A percentile compares a stretch with the other conserved stretches of the same genome.
Evolutionary conservation across 2,329 filamentous ascomycete species (phyloP).

Genomic region (Epicoccum nigrum): DNA sequence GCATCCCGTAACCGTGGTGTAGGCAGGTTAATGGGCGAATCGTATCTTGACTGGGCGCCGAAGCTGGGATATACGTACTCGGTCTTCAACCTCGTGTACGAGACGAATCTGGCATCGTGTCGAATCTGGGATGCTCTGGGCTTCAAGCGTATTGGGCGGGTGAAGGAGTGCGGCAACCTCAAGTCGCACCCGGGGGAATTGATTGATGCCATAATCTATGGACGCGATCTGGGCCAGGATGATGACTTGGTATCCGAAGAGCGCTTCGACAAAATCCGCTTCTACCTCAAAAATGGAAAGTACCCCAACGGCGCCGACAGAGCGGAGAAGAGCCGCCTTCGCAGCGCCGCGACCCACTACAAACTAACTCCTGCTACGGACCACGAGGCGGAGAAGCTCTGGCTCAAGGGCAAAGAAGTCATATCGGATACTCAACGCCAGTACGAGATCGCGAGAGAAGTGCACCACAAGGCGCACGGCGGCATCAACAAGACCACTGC

Average conservation of each 20-base stretch:
- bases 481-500: conserved; percentile 99
- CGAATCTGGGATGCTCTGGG: conserved; percentile 91
- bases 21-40: conserved; percentile 59
- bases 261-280: conserved; percentile 98
- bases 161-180: conserved; percentile 62
- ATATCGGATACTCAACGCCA: conserved; percentile 88
- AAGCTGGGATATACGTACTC: conserved; percentile 81
- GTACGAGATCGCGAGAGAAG: conserved; percentile 81
- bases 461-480: conserved; percentile 79
- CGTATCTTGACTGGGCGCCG: conserved; percentile 60
- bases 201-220: conserved; percentile 63
- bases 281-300: conserved; percentile 91
- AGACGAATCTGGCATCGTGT: conserved; percentile 88
- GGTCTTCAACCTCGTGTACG: conserved; percentile 93
- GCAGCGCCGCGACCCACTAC: conserved; percentile 94
- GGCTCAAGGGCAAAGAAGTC: conserved; percentile 98
- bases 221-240: conserved; percentile 65
- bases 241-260: conserved; percentile 91
- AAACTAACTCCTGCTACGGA: conserved; percentile 68
- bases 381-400: conserved; percentile 65
- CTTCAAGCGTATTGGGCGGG: conserved; percentile 88
- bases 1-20: conserved; percentile 56
- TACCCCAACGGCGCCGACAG: conserved; percentile 93
- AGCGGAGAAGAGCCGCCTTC: conserved; percentile 91
- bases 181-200: conserved; percentile 54